Base-by-base conservation (phyloP, 2,329 filamentous ascomycete species). In the Pseudogymnoascus sp. region DNA sequence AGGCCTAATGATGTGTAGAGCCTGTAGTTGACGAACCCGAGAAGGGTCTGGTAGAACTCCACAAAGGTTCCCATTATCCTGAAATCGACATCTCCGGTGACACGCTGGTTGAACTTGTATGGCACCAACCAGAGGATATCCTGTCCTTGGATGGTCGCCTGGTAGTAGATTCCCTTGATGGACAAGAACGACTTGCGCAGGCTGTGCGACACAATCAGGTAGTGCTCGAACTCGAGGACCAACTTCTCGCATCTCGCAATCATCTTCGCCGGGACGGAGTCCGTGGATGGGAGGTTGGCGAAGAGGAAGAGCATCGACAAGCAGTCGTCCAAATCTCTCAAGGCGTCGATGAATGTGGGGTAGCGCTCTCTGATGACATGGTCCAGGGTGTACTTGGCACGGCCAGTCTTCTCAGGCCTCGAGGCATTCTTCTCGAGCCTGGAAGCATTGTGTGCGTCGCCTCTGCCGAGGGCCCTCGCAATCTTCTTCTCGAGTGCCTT, bases 151-250 rank as follows among this genome's bases (percentile, higher is more conserved):
- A 99, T 95, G 59, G 88, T 97, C 22, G 93, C 94, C 78, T 97
- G 93, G 77, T 97, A 99, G 79, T 99, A 99, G 71, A 99, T 97
- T 64, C 94, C 94, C 81, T 99, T 99, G 77, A 99, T 97, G 1
- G 92, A 96, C 66, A 99, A 78, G 79, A 99, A 99, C 0, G 92
- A 96, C 79, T 97, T 97, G 71, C 90, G 89, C 68, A 99, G 79
- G 69, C 90, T 92, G 76, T 96, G 86, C 41, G 93, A 95, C 54
- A 87, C 84, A 72, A 99, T 99, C 65, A 99, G 82, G 76, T 96
- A 99, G 79, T 97, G 94, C 77, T 97, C 89, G 75, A 99, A 99
- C 78, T 99, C 94, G 74, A 93, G 87, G 70, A 88, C 93, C 60
- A 99, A 79, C 61, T 91, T 87, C 78, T 97, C 92, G 79, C 94